Percentiles rank a stretch among this genome's conserved stretches.
These are phyloP conservation scores for Suillus lakei DNA, from an alignment of 768 basidiomycete species.

Conservation along the genomic window DNA sequence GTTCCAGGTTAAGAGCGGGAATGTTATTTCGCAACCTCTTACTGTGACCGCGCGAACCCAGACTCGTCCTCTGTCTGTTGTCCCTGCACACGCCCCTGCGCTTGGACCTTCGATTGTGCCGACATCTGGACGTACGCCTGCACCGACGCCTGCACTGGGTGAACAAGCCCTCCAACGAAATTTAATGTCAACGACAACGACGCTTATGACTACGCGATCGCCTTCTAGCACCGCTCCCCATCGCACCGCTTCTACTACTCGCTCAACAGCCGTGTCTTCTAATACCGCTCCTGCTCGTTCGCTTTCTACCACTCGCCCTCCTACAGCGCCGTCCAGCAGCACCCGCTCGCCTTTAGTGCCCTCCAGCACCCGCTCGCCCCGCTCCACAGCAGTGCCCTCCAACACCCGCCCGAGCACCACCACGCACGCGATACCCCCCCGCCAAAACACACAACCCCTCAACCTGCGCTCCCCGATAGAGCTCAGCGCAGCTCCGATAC, in stretches of 20 bases:
- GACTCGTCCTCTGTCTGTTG: neutral
- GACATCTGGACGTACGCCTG: neutral
- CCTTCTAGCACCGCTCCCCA: no score
- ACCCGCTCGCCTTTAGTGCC: no score
- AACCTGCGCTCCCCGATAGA: slow-evolving; percentile 8
- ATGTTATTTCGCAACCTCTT: neutral
- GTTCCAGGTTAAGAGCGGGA: slow-evolving; percentile 2
- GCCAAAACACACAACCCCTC: slow-evolving; percentile 4
- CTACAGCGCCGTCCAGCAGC: no score
- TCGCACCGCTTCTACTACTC: no score
- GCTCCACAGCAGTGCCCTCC: neutral
- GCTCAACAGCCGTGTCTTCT: neutral
- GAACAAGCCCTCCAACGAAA: slow-evolving; percentile 14
- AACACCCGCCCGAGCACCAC: slow-evolving; percentile 14
- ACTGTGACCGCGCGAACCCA: neutral
- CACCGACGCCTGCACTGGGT: neutral
- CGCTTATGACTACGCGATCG: neutral
- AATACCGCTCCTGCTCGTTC: neutral
- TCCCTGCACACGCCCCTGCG: neutral
- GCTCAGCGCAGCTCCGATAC: slow-evolving; percentile 26
- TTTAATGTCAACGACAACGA: slow-evolving; percentile 9
- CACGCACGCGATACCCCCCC: slow-evolving; percentile 27
- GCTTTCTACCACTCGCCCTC: neutral
- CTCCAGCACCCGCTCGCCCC: no score
- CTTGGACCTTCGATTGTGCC: no score